These are phyloP conservation scores for Samsoniella hepiali DNA, from an alignment of 2,329 filamentous ascomycete genomes.

Conservation along the genomic window DNA sequence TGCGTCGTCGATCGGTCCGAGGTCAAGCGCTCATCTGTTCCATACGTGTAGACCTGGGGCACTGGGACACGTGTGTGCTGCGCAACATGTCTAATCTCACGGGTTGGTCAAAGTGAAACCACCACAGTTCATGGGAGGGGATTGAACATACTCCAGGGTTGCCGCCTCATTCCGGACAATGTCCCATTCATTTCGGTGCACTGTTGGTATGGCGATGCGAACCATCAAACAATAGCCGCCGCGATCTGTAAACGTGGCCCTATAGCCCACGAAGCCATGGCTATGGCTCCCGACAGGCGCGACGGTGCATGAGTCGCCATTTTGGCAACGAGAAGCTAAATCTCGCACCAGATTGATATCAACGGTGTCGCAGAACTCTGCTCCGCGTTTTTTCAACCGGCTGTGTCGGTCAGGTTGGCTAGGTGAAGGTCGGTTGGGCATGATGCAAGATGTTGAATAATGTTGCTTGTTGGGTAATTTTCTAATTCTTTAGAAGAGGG, in stretches of 20 bases:
- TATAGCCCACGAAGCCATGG: not conserved
- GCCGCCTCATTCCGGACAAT: not conserved
- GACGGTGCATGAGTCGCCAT: too few species aligned
- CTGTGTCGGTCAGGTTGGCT: not conserved
- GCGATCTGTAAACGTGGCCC: not conserved
- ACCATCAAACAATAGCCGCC: not conserved
- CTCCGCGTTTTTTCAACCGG: not conserved
- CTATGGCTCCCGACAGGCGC: too few species aligned
- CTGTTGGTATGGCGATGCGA: not conserved
- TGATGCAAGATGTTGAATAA: not conserved
- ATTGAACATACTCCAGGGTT: not conserved
- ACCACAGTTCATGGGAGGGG: not conserved
- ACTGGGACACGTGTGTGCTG: not conserved
- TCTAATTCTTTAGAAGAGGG: too few species aligned
- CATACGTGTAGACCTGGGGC: not conserved
- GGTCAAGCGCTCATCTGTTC: not conserved
- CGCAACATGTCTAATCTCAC: not conserved
- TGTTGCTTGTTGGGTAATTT: too few species aligned
- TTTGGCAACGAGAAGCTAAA: too few species aligned
- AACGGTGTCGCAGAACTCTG: too few species aligned
- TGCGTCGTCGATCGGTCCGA: not conserved
- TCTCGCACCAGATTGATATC: too few species aligned
- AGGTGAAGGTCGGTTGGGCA: not conserved
- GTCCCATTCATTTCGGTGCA: not conserved
- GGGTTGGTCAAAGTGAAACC: not conserved